phyloP scores from a whole-genome alignment of 1,284 basidiomycete genomes.

The Microstroma glucosiphilum region DNA sequence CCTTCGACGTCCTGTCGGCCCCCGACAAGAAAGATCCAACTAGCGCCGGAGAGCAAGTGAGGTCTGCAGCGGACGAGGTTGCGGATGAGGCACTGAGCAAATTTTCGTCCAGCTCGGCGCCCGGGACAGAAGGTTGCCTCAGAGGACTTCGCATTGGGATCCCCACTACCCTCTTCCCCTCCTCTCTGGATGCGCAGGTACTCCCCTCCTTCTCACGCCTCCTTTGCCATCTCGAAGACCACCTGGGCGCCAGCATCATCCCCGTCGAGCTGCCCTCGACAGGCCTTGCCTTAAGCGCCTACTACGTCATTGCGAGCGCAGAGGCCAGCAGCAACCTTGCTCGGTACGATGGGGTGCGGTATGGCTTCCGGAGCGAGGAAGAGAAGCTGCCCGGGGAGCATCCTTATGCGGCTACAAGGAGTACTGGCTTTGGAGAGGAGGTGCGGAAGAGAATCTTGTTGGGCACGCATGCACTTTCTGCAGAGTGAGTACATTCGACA shows the following conservation, averaged over 20 bases:
- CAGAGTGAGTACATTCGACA: slow-evolving; percentile 41
- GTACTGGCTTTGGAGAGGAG: slow-evolving; percentile 68
- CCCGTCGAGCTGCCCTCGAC: slow-evolving; percentile 74
- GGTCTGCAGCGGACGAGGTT: background rate
- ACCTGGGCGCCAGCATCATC: slow-evolving; percentile 63
- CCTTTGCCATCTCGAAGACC: slow-evolving; percentile 57
- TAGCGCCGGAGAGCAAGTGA: slow-evolving; percentile 17
- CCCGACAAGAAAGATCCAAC: slow-evolving; percentile 77
- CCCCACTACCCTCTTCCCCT: slow-evolving; percentile 75
- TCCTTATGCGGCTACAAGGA: slow-evolving; percentile 44
- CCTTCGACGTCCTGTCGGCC: slow-evolving; percentile 63
- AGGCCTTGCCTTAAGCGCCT: slow-evolving; percentile 74
- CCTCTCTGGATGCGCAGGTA: slow-evolving; percentile 60
- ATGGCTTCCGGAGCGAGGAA: slow-evolving; percentile 51
- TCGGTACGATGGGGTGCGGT: slow-evolving; percentile 75
- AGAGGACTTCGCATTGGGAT: slow-evolving; percentile 61
- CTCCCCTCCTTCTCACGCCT: slow-evolving; percentile 56
- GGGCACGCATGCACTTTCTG: slow-evolving; percentile 83
- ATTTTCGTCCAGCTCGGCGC: background rate
- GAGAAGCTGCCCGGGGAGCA: slow-evolving; percentile 50
- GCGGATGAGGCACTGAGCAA: background rate
- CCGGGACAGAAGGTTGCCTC: slow-evolving; percentile 23
- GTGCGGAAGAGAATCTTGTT: slow-evolving; percentile 82
- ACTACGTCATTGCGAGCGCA: slow-evolving; percentile 88
- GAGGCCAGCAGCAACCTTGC: slow-evolving; percentile 91